phyloP scores from a whole-genome alignment of 352 stramenopile species.

The Thalassiosira hispida region DNA sequence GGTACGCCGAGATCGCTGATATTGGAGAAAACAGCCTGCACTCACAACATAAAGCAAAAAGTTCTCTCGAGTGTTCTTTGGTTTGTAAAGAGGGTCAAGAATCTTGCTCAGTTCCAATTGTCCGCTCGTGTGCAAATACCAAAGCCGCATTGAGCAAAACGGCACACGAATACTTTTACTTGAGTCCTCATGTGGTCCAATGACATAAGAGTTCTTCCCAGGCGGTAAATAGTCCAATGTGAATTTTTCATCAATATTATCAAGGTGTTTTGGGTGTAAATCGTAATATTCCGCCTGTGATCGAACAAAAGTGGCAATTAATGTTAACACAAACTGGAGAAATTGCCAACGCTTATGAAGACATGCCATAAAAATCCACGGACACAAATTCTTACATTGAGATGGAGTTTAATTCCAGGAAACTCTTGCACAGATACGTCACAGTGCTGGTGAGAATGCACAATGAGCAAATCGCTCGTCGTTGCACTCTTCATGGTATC shows the following conservation, averaged over 20 bases:
- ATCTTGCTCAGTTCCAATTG: conserved; percentile 39
- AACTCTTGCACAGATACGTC: conserved; percentile 45
- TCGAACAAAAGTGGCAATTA: neutral
- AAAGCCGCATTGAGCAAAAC: conserved; percentile 51
- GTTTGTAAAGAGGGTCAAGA: conserved; percentile 40
- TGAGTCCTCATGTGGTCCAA: conserved; percentile 53
- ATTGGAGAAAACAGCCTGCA: conserved; percentile 5
- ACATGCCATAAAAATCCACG: conserved; percentile 5
- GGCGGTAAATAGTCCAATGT: conserved; percentile 54
- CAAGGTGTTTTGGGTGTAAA: conserved; percentile 37
- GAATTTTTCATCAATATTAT: conserved; percentile 34
- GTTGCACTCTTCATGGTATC: conserved; percentile 40
- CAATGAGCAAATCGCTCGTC: conserved; percentile 49
- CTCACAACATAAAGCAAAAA: conserved; percentile 59
- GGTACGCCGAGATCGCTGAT: neutral
- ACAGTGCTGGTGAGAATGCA: conserved; percentile 60
- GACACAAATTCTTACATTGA: conserved; percentile 48
- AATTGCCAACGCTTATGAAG: too few species aligned
- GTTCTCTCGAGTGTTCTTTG: conserved; percentile 54
- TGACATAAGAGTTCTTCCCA: conserved; percentile 33
- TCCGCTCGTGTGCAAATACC: conserved; percentile 47
- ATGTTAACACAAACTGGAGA: conserved; percentile 2
- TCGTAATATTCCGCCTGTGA: conserved; percentile 55
- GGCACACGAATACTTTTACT: conserved; percentile 48
- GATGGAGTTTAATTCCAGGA: conserved; percentile 51